Conservation (phyloP, 352 stramenopile genomes). For the Globisporangium ultimum region DNA sequence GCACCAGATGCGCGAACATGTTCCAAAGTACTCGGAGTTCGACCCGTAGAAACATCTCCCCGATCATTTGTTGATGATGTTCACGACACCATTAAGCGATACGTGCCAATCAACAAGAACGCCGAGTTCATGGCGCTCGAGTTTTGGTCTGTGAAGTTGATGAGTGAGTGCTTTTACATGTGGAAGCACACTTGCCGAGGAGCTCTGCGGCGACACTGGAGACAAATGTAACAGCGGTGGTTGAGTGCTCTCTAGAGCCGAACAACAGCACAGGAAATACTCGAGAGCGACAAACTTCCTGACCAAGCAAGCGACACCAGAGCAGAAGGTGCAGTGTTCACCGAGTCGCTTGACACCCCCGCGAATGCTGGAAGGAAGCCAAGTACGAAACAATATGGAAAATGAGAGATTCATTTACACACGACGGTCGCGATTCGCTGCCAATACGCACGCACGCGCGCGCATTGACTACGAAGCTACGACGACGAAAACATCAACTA, state of each 20-base stretch:
- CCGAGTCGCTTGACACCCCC: too few relatives aligned
- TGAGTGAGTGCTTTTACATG: slow-evolving; percentile 9
- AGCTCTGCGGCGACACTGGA: too few relatives aligned
- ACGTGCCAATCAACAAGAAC: background rate
- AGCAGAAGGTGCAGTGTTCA: too few relatives aligned
- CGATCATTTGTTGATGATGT: too few relatives aligned
- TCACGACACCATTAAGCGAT: too few relatives aligned
- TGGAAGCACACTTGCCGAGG: slow-evolving; percentile 7
- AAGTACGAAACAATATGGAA: too few relatives aligned
- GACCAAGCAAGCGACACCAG: too few relatives aligned
- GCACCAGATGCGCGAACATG: background rate
- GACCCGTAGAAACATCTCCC: background rate
- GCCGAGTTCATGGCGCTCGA: slow-evolving; percentile 1
- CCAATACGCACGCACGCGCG: too few relatives aligned
- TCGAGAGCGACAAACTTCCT: too few relatives aligned
- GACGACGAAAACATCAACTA: slow-evolving; percentile 5
- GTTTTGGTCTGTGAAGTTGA: background rate
- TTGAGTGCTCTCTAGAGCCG: background rate
- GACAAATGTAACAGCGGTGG: background rate
- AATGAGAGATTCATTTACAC: too few relatives aligned
- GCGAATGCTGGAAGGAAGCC: too few relatives aligned
- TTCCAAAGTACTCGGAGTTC: background rate
- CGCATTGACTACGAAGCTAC: background rate
- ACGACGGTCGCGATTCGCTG: too few relatives aligned
- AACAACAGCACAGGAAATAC: background rate